A percentile compares a stretch with the other conserved stretches of the same genome.
Conservation (phyloP, 106 monocot species). For the Acorus gramineus region DNA sequence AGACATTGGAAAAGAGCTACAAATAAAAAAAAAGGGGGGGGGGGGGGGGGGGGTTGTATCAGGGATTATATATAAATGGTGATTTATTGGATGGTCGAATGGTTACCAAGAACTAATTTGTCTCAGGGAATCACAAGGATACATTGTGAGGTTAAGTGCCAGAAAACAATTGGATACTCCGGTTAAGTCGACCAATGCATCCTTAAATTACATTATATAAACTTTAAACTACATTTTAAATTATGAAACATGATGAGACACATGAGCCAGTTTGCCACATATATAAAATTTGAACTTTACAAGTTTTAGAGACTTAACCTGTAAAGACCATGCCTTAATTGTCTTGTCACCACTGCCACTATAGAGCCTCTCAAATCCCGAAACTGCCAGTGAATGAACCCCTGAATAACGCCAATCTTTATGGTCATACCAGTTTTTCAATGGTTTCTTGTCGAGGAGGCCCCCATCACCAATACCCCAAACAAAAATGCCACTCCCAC, state of each 20-base stretch:
- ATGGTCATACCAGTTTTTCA: slow-evolving; percentile 82
- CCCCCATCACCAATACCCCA: slow-evolving; percentile 39
- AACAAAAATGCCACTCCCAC: slow-evolving; percentile 62
- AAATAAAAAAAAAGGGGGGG: slow-evolving; percentile 1
- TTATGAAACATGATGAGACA: background rate
- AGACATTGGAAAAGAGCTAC: background rate
- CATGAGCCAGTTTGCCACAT: background rate
- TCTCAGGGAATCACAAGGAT: no score
- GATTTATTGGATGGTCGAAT: no score
- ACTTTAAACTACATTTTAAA: no score
- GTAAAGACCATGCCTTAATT: slow-evolving; percentile 91
- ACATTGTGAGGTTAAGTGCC: no score
- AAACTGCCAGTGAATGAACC: slow-evolving; percentile 61
- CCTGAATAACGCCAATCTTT: slow-evolving; percentile 90
- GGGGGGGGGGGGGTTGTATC: no score
- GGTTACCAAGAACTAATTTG: no score
- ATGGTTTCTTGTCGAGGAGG: slow-evolving; percentile 22
- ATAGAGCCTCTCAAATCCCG: slow-evolving; percentile 59
- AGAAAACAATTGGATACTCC: no score
- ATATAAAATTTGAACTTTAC: background rate
- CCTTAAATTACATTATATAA: no score
- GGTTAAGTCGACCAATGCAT: no score
- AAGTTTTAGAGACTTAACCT: slow-evolving; percentile 33
- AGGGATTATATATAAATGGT: no score
- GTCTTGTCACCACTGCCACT: slow-evolving; percentile 90